Percentiles rank a stretch among this genome's conserved stretches.
phyloP scores from a whole-genome alignment of 805 yeast genomes.

The Wickerhamiella cacticola region DNA sequence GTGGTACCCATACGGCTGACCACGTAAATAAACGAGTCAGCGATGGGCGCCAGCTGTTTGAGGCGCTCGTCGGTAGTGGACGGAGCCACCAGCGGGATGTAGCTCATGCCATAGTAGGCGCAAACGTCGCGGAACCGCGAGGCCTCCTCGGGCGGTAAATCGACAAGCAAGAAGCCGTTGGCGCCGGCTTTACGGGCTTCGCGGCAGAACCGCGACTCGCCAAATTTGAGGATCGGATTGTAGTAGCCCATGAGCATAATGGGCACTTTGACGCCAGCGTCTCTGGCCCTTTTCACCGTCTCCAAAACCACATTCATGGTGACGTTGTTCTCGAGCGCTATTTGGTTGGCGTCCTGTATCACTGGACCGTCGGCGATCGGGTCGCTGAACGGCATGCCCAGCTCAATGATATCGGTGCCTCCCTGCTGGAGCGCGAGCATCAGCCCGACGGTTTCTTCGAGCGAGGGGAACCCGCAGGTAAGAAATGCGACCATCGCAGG shows the following conservation, averaged over 20 bases:
- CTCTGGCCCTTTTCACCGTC: constrained; percentile 62
- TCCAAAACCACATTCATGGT: constrained; percentile 59
- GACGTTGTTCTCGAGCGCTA: constrained; percentile 74
- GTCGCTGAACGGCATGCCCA: constrained; percentile 94
- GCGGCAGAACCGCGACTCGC: constrained; percentile 69
- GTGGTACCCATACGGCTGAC: constrained; percentile 98
- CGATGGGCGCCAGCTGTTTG: constrained; percentile 62
- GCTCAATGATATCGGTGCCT: constrained; percentile 89
- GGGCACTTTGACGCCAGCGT: constrained; percentile 75
- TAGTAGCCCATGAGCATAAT: constrained; percentile 94
- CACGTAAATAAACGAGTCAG: constrained; percentile 92
- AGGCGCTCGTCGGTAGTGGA: constrained; percentile 88
- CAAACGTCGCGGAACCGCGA: constrained; percentile 68
- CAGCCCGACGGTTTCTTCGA: constrained; percentile 79
- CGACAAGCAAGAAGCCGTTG: constrained; percentile 88
- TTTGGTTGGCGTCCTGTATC: constrained; percentile 69
- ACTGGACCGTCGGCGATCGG: constrained; percentile 99
- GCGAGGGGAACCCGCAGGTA: constrained; percentile 87
- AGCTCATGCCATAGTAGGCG: constrained; percentile 55
- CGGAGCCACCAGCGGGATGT: constrained; percentile 93
- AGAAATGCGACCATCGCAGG: constrained; percentile 82
- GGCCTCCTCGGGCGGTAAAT: constrained; percentile 97
- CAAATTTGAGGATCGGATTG: constrained; percentile 83
- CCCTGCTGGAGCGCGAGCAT: constrained; percentile 83
- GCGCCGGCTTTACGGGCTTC: constrained; percentile 85